A percentile compares a stretch with the other conserved stretches of the same genome.
Conservation (phyloP, 805 yeast species). For the Lachancea cidri region DNA sequence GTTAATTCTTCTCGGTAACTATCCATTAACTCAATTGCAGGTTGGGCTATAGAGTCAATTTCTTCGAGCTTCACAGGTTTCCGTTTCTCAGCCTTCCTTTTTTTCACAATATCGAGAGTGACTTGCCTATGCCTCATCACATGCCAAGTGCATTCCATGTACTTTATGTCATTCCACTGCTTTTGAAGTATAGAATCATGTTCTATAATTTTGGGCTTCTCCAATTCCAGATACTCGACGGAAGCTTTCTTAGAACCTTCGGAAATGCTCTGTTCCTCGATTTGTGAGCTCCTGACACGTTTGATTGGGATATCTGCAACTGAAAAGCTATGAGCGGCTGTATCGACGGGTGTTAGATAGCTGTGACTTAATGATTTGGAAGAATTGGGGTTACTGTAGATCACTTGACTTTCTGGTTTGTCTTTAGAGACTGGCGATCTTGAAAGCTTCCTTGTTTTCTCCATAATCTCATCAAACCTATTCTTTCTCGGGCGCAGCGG, state of each 20-base stretch:
- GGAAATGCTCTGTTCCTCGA: not conserved
- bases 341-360: conserved; percentile 15
- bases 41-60: conserved; percentile 14
- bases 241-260: conserved; percentile 4
- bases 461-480: conserved; percentile 22
- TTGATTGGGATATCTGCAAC: conserved; percentile 5
- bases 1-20: conserved; percentile 24
- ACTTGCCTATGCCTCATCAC: conserved; percentile 25
- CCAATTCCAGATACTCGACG: conserved; percentile 5
- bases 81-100: conserved; percentile 16
- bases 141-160: conserved; percentile 20
- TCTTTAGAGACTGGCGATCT: conserved; percentile 12
- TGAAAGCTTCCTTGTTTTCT: conserved; percentile 19
- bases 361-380: not conserved
- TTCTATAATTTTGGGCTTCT: not conserved
- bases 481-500: conserved; percentile 13
- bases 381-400: not conserved
- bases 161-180: conserved; percentile 24
- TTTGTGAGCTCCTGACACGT: not conserved
- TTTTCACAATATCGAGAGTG: conserved; percentile 23
- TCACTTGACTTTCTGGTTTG: not conserved
- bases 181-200: conserved; percentile 12
- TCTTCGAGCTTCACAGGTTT: conserved; percentile 13
- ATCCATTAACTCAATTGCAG: conserved; percentile 16
- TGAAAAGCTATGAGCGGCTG: conserved; percentile 2